A percentile compares a stretch with the other conserved stretches of the same genome.
These are phyloP conservation scores for Fusarium graminum DNA, from an alignment of 2,329 filamentous ascomycete species.

Conservation along the genomic window DNA sequence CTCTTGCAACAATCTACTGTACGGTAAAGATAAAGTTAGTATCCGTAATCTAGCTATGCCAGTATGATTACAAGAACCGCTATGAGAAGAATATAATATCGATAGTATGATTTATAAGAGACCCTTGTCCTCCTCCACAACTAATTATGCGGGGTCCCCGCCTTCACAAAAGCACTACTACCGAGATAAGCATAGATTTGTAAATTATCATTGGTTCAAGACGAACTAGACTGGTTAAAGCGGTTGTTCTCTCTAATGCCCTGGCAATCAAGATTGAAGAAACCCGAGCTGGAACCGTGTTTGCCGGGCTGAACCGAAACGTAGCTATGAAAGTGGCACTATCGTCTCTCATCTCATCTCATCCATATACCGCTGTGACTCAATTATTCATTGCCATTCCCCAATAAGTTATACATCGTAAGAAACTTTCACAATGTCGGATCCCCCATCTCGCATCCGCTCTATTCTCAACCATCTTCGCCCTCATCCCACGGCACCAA, in stretches of 20 bases:
- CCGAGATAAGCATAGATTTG: conserved; percentile 29
- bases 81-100: not conserved
- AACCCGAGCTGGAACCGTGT: conserved; percentile 45
- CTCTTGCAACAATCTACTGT: too few species aligned
- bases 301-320: conserved; percentile 51
- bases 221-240: conserved; percentile 29
- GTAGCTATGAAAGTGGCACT: conserved; percentile 44
- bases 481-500: conserved; percentile 57
- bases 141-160: conserved; percentile 39
- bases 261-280: conserved; percentile 40
- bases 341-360: conserved; percentile 11
- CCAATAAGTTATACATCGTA: not conserved
- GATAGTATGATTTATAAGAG: not conserved
- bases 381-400: not conserved
- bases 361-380: not conserved
- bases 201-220: conserved; percentile 34
- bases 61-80: too few species aligned
- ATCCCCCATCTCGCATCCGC: conserved; percentile 70
- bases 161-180: conserved; percentile 24
- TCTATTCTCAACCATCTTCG: conserved; percentile 67
- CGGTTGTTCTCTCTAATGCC: conserved; percentile 18
- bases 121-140: conserved; percentile 13
- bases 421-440: conserved; percentile 66
- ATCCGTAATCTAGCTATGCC: too few species aligned
- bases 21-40: too few species aligned